Evolutionary conservation across 129 eudicot genomes (phyloP).

Genomic region (Apium graveolens): DNA sequence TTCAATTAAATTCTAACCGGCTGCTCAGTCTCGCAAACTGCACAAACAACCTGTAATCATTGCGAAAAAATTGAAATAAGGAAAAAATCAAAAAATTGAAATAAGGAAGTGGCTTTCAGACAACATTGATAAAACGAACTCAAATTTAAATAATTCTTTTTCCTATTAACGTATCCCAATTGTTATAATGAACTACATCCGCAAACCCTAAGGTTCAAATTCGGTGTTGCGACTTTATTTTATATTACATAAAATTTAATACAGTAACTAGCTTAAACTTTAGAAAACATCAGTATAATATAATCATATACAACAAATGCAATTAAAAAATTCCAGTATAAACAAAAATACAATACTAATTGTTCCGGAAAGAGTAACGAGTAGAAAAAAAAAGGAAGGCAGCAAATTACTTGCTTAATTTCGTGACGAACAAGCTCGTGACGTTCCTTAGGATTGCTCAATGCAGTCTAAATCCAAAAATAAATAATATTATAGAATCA

Average conservation of each 20-base stretch:
- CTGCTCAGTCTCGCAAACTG: conserved; percentile 71
- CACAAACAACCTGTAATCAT: conserved; percentile 72
- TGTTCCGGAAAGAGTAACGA: background rate
- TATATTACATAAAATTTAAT: no score
- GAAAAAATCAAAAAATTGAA: background rate
- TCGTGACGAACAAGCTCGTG: conserved; percentile 88
- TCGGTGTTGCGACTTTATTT: no score
- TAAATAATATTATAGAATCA: background rate
- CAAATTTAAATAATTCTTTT: background rate
- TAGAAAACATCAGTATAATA: background rate
- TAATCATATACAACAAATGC: background rate
- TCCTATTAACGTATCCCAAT: background rate
- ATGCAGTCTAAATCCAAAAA: conserved; percentile 29
- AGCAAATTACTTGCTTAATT: conserved; percentile 47
- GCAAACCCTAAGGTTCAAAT: background rate
- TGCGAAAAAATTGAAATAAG: background rate
- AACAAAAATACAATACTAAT: background rate
- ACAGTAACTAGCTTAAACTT: background rate
- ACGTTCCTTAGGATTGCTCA: conserved; percentile 68
- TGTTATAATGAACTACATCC: background rate
- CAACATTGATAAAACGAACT: background rate
- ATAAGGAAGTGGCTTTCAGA: background rate
- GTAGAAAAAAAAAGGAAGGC: background rate
- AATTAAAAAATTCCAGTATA: background rate
- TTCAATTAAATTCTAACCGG: conserved; percentile 34